Base-by-base conservation (phyloP, 495 filamentous ascomycete species). In the Penicillium samsonianum region DNA sequence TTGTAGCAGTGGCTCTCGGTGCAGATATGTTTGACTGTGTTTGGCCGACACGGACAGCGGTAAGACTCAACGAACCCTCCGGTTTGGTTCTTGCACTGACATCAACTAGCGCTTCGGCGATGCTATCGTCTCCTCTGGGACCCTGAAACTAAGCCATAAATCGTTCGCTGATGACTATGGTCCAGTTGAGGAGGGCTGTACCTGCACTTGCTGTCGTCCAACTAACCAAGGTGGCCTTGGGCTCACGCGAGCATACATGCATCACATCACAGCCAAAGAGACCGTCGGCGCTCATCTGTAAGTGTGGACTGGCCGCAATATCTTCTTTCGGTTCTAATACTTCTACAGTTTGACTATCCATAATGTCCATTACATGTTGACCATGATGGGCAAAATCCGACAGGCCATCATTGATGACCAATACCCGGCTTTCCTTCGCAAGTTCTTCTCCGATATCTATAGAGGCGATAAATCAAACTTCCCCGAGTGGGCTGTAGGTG, bases 1-100 rank as follows among this genome's bases (percentile, higher is more conserved):
- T 98, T 12, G 91, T 98, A 14, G 91, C 90, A 50, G 81, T 96
- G 12, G 94, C 94, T 11, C 82, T 98, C 5, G 94, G 94, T 5
- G 94, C 95, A 22, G 94, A 98, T 68, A 98, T 98, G 95, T 98
- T 98, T 71, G 94, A 98, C 75, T 98, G 95, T 66, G 94, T 98
- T 6, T 98, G 95, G 95, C 95, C 93, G 8, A 98, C 94, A 23
- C 82, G 94, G 40, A 98, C 94, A 23, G 94, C 95, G 12, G 85
- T 84, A 75, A 64, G 74, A 64, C 12, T 42, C 51, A 14, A 12
- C 8, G 1, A 28, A 53, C 10, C 5, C n/a, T 37, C 4, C 1
- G 0, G 2, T 19, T 9, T 4, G 4, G 5, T 50, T 17, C 26
- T 28, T 3, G 1, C 52, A 37, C 45, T 50, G 2, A 51, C 20